phyloP scores from a whole-genome alignment of 2,329 filamentous ascomycete genomes.

The Nigrospora sphaerica region DNA sequence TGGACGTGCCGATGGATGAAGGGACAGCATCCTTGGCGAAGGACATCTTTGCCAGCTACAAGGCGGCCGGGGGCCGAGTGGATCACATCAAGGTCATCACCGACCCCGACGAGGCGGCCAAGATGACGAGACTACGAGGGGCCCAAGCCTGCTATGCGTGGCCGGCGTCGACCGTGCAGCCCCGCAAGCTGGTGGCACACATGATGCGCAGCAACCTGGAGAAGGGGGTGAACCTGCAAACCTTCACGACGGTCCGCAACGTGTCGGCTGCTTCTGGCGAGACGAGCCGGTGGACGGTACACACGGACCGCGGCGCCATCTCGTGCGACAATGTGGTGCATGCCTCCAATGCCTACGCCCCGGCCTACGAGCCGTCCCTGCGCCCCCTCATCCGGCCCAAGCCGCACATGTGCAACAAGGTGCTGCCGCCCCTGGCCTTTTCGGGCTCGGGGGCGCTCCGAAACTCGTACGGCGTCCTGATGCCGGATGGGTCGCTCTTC shows the following conservation, averaged over 20 bases:
- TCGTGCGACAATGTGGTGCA: conserved; percentile 7
- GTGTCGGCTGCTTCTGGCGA: not conserved
- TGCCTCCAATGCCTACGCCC: conserved; percentile 8
- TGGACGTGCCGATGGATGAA: conserved; percentile 9
- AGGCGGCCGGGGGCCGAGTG: conserved; percentile 7
- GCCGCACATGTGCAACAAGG: conserved; percentile 13
- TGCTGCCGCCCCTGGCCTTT: conserved; percentile 4
- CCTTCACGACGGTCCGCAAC: conserved; percentile 3
- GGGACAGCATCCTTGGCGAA: conserved; percentile 4
- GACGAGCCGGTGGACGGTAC: conserved; percentile 3
- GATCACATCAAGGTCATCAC: conserved; percentile 9
- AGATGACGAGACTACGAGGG: conserved; percentile 5
- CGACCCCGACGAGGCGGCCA: conserved; percentile 7
- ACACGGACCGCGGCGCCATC: conserved; percentile 6
- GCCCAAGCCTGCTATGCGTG: conserved; percentile 9
- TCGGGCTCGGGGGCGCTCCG: conserved; percentile 4
- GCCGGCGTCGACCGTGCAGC: conserved; percentile 9
- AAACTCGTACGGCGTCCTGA: conserved; percentile 24
- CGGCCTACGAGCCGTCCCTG: conserved; percentile 10
- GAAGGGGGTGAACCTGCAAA: conserved; percentile 8
- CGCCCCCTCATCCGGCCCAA: conserved; percentile 8
- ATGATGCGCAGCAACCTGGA: conserved; percentile 6
- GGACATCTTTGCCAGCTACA: conserved; percentile 1
- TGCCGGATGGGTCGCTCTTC: conserved; percentile 18
- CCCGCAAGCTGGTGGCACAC: conserved; percentile 8